A percentile compares a stretch with the other conserved stretches of the same genome.
phyloP scores from a whole-genome alignment of 495 filamentous ascomycete genomes.

The Margaritispora aquatica region DNA sequence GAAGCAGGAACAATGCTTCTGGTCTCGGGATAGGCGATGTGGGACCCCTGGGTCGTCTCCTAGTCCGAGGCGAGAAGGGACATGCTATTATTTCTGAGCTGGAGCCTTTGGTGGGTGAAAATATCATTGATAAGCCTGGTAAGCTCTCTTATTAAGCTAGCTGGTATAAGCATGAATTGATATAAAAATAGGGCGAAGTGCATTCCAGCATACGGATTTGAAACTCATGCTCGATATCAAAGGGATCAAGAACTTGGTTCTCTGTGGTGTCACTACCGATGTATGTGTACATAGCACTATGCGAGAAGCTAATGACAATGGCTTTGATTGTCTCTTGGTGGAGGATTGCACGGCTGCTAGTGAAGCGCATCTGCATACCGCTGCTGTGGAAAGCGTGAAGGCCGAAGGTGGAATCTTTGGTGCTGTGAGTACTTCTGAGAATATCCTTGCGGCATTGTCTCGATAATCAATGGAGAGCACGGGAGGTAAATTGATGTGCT shows the following conservation, averaged over 20 bases:
- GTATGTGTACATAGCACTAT: slow-evolving; percentile 62
- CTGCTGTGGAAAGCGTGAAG: slow-evolving; percentile 15
- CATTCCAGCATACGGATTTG: slow-evolving; percentile 61
- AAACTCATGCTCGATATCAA: slow-evolving; percentile 52
- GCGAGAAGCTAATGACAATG: slow-evolving; percentile 57
- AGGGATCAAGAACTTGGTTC: slow-evolving; percentile 53
- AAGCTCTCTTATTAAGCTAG: background rate
- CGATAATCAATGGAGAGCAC: too few species aligned
- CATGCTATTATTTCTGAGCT: slow-evolving; percentile 58
- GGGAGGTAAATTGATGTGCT: too few species aligned
- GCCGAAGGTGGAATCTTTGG: slow-evolving; percentile 24
- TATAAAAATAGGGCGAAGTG: slow-evolving; percentile 40
- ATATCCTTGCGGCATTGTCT: background rate
- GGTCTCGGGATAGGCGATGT: slow-evolving; percentile 50
- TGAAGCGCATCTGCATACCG: slow-evolving; percentile 5
- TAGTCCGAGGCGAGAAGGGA: slow-evolving; percentile 58
- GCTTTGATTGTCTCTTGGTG: slow-evolving; percentile 21
- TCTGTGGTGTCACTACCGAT: slow-evolving; percentile 64
- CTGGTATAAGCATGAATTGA: background rate
- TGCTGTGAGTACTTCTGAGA: slow-evolving; percentile 2
- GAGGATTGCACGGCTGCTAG: slow-evolving; percentile 18
- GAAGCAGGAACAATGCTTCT: slow-evolving; percentile 47
- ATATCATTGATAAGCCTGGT: slow-evolving; percentile 61
- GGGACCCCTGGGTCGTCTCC: slow-evolving; percentile 56
- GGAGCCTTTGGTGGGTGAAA: slow-evolving; percentile 46